phyloP scores from a whole-genome alignment of 2,329 filamentous ascomycete genomes.

The Zymoseptoria passerinii region DNA sequence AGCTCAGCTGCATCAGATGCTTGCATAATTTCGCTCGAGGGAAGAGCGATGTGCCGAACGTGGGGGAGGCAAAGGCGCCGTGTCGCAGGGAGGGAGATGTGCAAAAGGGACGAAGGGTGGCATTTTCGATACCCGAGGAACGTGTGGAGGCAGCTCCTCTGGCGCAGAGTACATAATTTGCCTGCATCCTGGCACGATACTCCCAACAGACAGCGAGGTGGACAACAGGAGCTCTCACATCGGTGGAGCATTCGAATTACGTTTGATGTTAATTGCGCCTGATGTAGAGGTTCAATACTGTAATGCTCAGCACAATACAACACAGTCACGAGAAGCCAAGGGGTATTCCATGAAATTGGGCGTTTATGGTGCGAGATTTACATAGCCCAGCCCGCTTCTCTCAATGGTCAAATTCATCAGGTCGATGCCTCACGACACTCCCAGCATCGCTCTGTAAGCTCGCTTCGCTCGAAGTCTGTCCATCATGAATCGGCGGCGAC shows the following conservation, averaged over 20 bases:
- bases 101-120: background rate
- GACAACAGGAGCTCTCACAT: background rate
- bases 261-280: background rate
- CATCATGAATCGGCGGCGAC: background rate
- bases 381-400: background rate
- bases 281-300: background rate
- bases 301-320: background rate
- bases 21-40: background rate
- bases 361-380: background rate
- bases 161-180: background rate
- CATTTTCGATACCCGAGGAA: background rate
- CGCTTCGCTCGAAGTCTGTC: constrained; percentile 14
- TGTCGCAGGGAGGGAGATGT: background rate
- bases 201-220: background rate
- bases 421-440: constrained; percentile 20
- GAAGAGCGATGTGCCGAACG: background rate
- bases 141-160: background rate
- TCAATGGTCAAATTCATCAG: constrained; percentile 4
- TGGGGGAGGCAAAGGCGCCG: too few species aligned
- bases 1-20: background rate
- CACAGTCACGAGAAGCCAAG: background rate
- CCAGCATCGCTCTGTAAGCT: constrained; percentile 21
- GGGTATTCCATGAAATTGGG: background rate
- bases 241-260: background rate
- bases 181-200: background rate